Conservation (phyloP, 2,329 filamentous ascomycete species). For the Geosmithia flava region DNA sequence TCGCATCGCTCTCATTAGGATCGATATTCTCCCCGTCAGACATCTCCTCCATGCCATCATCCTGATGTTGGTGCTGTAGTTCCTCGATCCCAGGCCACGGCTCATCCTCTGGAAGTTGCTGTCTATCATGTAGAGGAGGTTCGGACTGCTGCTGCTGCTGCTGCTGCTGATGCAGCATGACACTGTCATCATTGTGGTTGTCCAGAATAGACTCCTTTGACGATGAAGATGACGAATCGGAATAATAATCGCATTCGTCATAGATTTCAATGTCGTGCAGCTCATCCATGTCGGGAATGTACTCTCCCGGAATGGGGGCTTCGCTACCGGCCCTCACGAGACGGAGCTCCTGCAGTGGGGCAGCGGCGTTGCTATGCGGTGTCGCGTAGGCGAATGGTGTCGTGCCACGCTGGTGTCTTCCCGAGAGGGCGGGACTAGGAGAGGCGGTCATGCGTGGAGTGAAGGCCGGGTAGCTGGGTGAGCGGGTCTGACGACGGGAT, state of each 20-base stretch:
- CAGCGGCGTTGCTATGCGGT: slow-evolving; percentile 49
- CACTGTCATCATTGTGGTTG: neutral
- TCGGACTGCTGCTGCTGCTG: neutral
- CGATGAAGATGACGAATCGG: neutral
- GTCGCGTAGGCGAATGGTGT: slow-evolving; percentile 65
- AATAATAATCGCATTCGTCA: slow-evolving; percentile 16
- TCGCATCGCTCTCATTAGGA: slow-evolving; percentile 25
- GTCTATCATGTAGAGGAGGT: neutral
- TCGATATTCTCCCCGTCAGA: slow-evolving; percentile 40
- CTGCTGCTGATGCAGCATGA: neutral
- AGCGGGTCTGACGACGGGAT: slow-evolving; percentile 42
- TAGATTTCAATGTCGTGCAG: slow-evolving; percentile 21
- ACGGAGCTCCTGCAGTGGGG: slow-evolving; percentile 28
- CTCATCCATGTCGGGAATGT: slow-evolving; percentile 21
- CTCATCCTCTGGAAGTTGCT: slow-evolving; percentile 37
- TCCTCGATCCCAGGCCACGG: slow-evolving; percentile 46
- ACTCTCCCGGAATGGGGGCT: slow-evolving; percentile 12
- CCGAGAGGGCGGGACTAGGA: slow-evolving; percentile 26
- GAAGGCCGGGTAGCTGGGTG: slow-evolving; percentile 39
- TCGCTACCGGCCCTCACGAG: slow-evolving; percentile 14
- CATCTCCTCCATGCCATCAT: slow-evolving; percentile 7
- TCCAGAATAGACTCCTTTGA: neutral
- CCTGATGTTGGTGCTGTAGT: slow-evolving; percentile 14
- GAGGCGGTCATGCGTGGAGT: slow-evolving; percentile 44
- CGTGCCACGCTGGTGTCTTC: slow-evolving; percentile 24